These are phyloP conservation scores for Benincasa hispida DNA, from an alignment of 306 rosid genomes.

Conservation along the genomic window DNA sequence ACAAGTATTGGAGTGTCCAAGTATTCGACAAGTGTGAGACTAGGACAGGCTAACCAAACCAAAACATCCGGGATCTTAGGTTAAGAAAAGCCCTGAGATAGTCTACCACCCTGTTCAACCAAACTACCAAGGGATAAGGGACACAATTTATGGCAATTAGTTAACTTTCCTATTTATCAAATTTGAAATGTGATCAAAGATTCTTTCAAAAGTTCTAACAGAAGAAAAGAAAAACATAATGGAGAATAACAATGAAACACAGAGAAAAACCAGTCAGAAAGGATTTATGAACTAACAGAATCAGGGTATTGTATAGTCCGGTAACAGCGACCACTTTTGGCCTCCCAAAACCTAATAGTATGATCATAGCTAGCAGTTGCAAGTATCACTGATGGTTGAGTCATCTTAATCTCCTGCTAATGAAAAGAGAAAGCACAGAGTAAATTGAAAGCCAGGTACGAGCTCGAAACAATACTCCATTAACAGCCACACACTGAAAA, in stretches of 20 bases:
- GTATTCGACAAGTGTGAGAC: too few relatives aligned
- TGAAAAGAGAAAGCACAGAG: not conserved
- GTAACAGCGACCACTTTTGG: conserved; percentile 94
- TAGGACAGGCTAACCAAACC: too few relatives aligned
- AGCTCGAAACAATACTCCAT: not conserved
- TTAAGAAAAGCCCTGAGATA: not conserved
- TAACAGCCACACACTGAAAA: not conserved
- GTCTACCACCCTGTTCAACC: not conserved
- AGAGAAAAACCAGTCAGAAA: not conserved
- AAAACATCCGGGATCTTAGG: too few relatives aligned
- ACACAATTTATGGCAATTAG: too few relatives aligned
- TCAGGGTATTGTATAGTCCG: conserved; percentile 94
- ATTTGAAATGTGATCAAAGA: not conserved
- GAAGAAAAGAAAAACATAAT: not conserved
- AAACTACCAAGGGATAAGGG: too few relatives aligned
- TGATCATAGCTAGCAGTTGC: conserved; percentile 98
- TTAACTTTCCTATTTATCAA: not conserved
- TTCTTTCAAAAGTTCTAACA: not conserved
- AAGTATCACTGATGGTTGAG: conserved; percentile 82
- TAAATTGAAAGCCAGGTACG: not conserved
- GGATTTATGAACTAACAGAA: conserved; percentile 39
- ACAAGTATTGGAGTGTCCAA: too few relatives aligned
- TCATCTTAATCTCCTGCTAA: conserved; percentile 30
- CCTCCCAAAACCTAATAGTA: conserved; percentile 96
- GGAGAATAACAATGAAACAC: not conserved